Evolutionary conservation across 2,329 filamentous ascomycete genomes (phyloP).

Genomic region (Amauroascus verrucosus): DNA sequence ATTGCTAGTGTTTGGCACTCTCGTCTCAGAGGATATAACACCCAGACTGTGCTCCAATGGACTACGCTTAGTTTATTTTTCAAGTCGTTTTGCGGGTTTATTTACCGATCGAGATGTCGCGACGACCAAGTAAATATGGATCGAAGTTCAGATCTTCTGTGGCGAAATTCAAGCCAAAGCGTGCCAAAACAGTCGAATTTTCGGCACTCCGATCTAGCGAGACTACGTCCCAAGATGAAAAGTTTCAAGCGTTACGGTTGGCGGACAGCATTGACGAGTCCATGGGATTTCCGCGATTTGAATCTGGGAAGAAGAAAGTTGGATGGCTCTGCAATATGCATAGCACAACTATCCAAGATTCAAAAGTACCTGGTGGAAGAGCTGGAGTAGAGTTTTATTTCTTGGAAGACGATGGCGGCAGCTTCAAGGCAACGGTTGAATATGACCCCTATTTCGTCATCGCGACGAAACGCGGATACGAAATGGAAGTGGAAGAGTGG

Average conservation of each 20-base stretch:
- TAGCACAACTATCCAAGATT: slow-evolving; percentile 74
- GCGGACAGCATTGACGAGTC: slow-evolving; percentile 85
- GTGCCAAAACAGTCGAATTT: slow-evolving; percentile 68
- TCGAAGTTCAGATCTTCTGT: slow-evolving; percentile 40
- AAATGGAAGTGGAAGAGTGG: slow-evolving; percentile 95
- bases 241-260: slow-evolving; percentile 71
- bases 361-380: slow-evolving; percentile 70
- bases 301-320: slow-evolving; percentile 70
- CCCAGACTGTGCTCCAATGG: not conserved
- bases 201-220: slow-evolving; percentile 65
- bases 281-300: slow-evolving; percentile 89
- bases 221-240: slow-evolving; percentile 84
- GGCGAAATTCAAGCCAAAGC: slow-evolving; percentile 40
- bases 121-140: slow-evolving; percentile 56
- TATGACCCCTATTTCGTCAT: slow-evolving; percentile 96
- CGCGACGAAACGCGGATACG: slow-evolving; percentile 75
- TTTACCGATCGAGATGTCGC: slow-evolving; percentile 30
- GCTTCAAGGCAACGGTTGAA: slow-evolving; percentile 92
- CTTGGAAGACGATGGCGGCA: slow-evolving; percentile 74
- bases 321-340: slow-evolving; percentile 97
- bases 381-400: slow-evolving; percentile 96
- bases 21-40: not conserved
- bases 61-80: not conserved
- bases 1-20: not conserved
- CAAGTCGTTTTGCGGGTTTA: not conserved